These are phyloP conservation scores for Globisporangium perplexum DNA, from an alignment of 352 stramenopile species.

Conservation along the genomic window DNA sequence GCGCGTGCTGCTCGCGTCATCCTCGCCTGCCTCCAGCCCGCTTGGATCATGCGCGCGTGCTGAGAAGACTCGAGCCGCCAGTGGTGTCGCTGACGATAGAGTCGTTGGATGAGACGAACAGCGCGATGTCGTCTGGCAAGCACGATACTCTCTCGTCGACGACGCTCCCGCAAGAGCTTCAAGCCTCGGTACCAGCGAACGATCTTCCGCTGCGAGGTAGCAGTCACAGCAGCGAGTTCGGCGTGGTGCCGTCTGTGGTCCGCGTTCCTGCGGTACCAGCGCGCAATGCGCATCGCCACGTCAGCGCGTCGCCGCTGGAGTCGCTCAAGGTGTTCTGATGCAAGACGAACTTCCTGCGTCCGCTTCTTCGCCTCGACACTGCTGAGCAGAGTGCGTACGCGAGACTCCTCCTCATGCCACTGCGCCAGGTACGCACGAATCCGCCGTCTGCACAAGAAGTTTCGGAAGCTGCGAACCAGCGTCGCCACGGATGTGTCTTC, in stretches of 20 bases:
- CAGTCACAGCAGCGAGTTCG: not conserved
- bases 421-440: slow-evolving; percentile 17
- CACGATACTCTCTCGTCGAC: not conserved
- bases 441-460: slow-evolving; percentile 6
- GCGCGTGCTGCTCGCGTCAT: not conserved
- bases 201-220: not conserved
- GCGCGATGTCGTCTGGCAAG: too few species aligned
- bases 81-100: not conserved
- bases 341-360: not conserved
- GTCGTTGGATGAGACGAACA: not conserved
- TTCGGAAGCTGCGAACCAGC: slow-evolving; percentile 1
- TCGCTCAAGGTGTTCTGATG: not conserved
- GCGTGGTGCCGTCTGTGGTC: not conserved
- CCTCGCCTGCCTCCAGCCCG: not conserved
- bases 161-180: not conserved
- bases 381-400: slow-evolving; percentile 8
- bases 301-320: not conserved
- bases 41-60: not conserved
- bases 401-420: slow-evolving; percentile 9
- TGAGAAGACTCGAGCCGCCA: not conserved
- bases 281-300: not conserved
- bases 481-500: slow-evolving; percentile 1
- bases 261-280: not conserved
- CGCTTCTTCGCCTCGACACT: not conserved
- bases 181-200: not conserved